Evolutionary conservation across 2,329 filamentous ascomycete species (phyloP).

Genomic region (Teratosphaeriaceae sp.): DNA sequence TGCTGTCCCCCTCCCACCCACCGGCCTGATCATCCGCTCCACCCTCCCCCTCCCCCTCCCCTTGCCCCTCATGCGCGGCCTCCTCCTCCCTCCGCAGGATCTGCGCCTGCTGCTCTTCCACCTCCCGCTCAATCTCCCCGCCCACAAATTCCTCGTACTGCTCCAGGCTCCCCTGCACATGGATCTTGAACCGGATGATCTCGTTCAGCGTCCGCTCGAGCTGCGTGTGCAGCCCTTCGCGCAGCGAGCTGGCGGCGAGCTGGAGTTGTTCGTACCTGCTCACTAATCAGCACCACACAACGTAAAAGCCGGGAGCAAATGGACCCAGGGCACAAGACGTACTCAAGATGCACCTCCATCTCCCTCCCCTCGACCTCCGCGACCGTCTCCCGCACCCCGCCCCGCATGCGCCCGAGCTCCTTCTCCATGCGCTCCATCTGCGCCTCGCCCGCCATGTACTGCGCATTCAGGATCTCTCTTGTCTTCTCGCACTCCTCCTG

Average conservation of each 20-base stretch:
- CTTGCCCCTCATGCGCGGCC: neutral
- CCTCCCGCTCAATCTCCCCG: conserved; percentile 73
- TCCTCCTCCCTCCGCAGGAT: conserved; percentile 10
- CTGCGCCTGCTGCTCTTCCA: conserved; percentile 40
- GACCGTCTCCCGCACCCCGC: conserved; percentile 74
- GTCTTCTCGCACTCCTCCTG: conserved; percentile 93
- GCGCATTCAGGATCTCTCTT: conserved; percentile 72
- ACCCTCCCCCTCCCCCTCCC: neutral
- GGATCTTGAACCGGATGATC: conserved; percentile 97
- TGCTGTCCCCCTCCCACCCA: neutral
- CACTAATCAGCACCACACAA: neutral
- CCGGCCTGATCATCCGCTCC: neutral
- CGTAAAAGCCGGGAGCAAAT: neutral
- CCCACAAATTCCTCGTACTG: conserved; percentile 92
- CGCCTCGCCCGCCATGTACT: conserved; percentile 81
- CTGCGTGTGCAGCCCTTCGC: conserved; percentile 97
- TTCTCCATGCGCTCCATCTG: conserved; percentile 99
- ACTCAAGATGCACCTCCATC: conserved; percentile 96
- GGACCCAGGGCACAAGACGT: too few species aligned
- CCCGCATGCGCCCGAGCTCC: conserved; percentile 88
- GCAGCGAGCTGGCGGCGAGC: conserved; percentile 71
- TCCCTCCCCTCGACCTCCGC: conserved; percentile 90
- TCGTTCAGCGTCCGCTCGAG: conserved; percentile 95
- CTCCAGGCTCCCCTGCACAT: conserved; percentile 85
- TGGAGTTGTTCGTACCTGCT: conserved; percentile 81